Base-by-base conservation (phyloP, 805 yeast genomes). In the Kuraishia floccosa region DNA sequence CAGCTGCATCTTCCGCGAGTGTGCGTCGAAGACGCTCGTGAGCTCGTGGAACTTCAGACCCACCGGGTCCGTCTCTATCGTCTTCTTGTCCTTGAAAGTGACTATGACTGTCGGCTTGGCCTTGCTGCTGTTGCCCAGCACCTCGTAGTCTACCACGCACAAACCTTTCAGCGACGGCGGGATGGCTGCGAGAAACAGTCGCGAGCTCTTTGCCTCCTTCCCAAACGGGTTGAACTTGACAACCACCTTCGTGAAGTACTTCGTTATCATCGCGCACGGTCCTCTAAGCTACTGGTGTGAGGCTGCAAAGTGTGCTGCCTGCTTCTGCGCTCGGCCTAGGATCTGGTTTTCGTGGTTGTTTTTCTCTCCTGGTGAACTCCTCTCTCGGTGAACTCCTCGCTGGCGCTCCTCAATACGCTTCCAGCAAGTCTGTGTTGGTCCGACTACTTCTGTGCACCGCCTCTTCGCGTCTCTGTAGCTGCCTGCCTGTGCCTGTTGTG, bases 241-340 rank as follows among this genome's bases (percentile, higher is more conserved):
- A 27, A 63, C 62, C 6, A 85, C 84, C 40, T 74, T 73, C 22
- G 86, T 65, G 59, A 89, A 84, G 58, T 80, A 87, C 56, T 84
- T 85, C 24, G 96, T 89, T 47, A 87, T 81, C 97, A 87, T 87
- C 18, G 5, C 16, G 32, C n/a, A n/a, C n/a, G n/a, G n/a, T n/a
- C n/a, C n/a, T n/a, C n/a, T n/a, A n/a, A n/a, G n/a, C n/a, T n/a
- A n/a, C n/a, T n/a, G n/a, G n/a, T n/a, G n/a, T n/a, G n/a, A n/a
- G n/a, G n/a, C n/a, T n/a, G n/a, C n/a, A n/a, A n/a, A n/a, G n/a
- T n/a, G n/a, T n/a, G n/a, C n/a, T n/a, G n/a, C n/a, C n/a, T n/a
- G n/a, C n/a, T n/a, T n/a, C n/a, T n/a, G n/a, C n/a, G n/a, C n/a
- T n/a, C n/a, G n/a, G n/a, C n/a, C n/a, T n/a, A n/a, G n/a, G n/a